Base-by-base conservation (phyloP, 2,329 filamentous ascomycete species). In the Talaromyces sp. region DNA sequence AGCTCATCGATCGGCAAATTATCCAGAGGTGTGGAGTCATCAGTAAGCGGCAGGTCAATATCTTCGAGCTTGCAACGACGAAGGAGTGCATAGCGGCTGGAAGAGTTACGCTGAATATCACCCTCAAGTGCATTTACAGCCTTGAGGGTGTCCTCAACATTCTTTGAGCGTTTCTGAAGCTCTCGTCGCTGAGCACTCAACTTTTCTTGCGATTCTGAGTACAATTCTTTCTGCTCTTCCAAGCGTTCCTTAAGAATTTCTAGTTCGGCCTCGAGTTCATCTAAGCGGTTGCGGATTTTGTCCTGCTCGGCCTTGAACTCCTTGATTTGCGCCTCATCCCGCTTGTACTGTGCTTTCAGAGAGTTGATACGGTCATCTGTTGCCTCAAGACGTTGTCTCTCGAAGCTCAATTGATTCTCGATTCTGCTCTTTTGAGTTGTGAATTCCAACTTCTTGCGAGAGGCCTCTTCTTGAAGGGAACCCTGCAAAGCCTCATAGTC, bases 401-500 rank as follows among this genome's bases (percentile, higher is more conserved):
- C 86, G 67, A 87, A 89, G 67, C 80, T 83, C 59, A 89, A 79
- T 69, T 87, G 82, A 69, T 86, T 87, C 69, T 87, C 81, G 56
- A 90, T 82, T 61, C 81, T 84, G 66, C 84, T 87, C 70, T 84
- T 85, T 75, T 99, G 95, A 3, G 90, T 88, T 64, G 90, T 90
- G 71, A 97, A 98, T 69, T 93, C 89, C 62, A 91, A 88, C 68
- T 92, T 92, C 81, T 93, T 93, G 77, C 95, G 89, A 0, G 89
- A 89, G 52, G 91, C 91, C 75, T 98, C 92, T 75, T 97, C 92
- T 77, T 98, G 93, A 58, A 96, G 82, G 49, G 90, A 93, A 58
- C 95, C 94, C 78, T 98, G 95, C 70, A 96, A 93, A 31, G 90
- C 90, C 75, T 98, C 93, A 73, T 98, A 99, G 65, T 92, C 91